Conservation (phyloP, 2,329 filamentous ascomycete genomes). For the Talaromyces sp. region DNA sequence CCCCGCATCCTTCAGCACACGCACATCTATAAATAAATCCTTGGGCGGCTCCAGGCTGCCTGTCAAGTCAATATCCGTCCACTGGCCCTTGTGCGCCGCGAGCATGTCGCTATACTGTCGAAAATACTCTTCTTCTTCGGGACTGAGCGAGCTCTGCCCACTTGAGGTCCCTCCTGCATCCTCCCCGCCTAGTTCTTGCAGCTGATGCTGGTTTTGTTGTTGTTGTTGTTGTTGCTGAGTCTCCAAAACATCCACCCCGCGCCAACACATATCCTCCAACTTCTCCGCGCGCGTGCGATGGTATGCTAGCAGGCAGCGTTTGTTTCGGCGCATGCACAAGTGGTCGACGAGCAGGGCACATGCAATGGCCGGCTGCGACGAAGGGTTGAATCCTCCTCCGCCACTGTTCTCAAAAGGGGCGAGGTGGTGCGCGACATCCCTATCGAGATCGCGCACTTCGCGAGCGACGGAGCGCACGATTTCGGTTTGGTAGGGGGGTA, state of each 20-base stretch:
- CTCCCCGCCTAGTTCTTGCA: slow-evolving; percentile 18
- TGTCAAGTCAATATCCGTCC: slow-evolving; percentile 95
- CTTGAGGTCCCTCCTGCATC: not conserved
- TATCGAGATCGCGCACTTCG: slow-evolving; percentile 89
- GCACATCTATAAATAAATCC: slow-evolving; percentile 93
- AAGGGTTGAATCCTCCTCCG: slow-evolving; percentile 62
- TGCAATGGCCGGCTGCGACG: slow-evolving; percentile 73
- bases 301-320: slow-evolving; percentile 90
- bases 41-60: slow-evolving; percentile 89
- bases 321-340: slow-evolving; percentile 90
- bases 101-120: slow-evolving; percentile 85
- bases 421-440: slow-evolving; percentile 72
- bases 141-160: slow-evolving; percentile 71
- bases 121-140: slow-evolving; percentile 95
- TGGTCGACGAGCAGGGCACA: slow-evolving; percentile 90
- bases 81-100: slow-evolving; percentile 95
- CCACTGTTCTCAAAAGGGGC: slow-evolving; percentile 65
- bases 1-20: slow-evolving; percentile 91
- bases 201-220: no score
- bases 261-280: slow-evolving; percentile 90
- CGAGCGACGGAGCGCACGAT: slow-evolving; percentile 79
- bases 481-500: slow-evolving; percentile 90
- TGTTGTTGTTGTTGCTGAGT: slow-evolving; percentile 46
- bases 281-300: slow-evolving; percentile 86
- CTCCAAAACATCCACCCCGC: slow-evolving; percentile 75